Evolutionary conservation across 129 eudicot species (phyloP).

Genomic region (Ambrosia artemisiifolia): DNA sequence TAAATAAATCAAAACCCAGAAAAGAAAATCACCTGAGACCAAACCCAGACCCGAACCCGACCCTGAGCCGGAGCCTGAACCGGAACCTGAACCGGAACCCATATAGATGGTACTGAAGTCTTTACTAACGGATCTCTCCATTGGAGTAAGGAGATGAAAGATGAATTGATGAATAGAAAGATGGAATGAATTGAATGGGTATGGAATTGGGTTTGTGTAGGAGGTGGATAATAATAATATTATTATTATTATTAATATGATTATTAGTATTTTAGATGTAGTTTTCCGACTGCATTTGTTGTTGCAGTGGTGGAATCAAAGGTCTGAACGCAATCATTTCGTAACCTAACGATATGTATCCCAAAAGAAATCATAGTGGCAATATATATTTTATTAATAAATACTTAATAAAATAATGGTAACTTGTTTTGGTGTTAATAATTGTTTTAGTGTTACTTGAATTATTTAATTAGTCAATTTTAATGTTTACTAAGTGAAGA

Average conservation of each 20-base stretch:
- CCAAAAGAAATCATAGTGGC: conserved; percentile 1
- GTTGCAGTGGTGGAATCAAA: conserved; percentile 10
- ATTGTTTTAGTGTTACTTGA: neutral
- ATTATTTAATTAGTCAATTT: neutral
- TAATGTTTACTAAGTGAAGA: too few species aligned
- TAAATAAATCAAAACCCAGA: too few species aligned
- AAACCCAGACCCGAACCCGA: too few species aligned
- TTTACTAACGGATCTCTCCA: conserved; percentile 34
- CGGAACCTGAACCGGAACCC: neutral
- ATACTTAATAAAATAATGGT: neutral
- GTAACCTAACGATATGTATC: conserved; percentile 1
- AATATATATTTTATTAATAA: neutral
- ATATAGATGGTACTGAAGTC: conserved; percentile 9
- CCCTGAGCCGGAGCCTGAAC: too few species aligned
- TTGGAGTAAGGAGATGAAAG: neutral
- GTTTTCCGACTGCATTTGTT: conserved; percentile 6
- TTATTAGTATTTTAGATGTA: neutral
- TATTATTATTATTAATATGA: too few species aligned
- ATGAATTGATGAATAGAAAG: conserved; percentile 19
- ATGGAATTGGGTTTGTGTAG: conserved; percentile 12
- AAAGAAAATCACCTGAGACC: conserved; percentile 9
- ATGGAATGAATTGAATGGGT: neutral
- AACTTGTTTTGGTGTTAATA: neutral
- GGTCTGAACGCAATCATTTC: conserved; percentile 13
- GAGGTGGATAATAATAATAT: conserved; percentile 1